Evolutionary conservation across 805 yeast species (phyloP), one percentile per base, ranked within the genome.

Genomic region (Teunomyces aglyptinius): DNA sequence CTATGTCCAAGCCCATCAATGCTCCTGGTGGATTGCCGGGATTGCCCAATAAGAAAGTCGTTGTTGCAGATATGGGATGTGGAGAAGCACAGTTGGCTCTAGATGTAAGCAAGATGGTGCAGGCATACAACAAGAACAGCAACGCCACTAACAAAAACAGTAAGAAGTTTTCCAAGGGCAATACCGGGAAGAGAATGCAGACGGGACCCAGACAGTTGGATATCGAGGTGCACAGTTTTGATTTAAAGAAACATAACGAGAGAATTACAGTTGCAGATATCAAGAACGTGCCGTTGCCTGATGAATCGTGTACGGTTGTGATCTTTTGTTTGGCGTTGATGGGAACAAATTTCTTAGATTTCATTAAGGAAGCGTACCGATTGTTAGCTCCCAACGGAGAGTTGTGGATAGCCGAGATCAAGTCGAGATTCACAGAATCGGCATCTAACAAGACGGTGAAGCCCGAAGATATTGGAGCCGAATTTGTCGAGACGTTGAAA

Each of bases 1-100:
- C 56, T 4, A 72, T 82, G 1, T 63, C 73, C 10, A 85, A 77
- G 58, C 83, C 85, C n/a, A 81, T 90, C 4, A 89, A 86, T 64
- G 96, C 97, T 0, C 98, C 98, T 3, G 98, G 98, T 53, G 98
- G 97, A 2, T 75, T 91, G 46, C 97, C 97, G 1, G 95, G 94
- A 15, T 61, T 82, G 32, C 64, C 69, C n/a, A 67, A 67, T 41
- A 81, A 81, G 46, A 76, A 77, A 49, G 82, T 92, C 31, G 89
- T 86, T 3, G 78, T 94, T 49, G 97, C 98, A 0, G 99, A 94
- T 69, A 92, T 94, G 98, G 99, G 99, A 8, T 94, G 99, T 65
- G 99, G 99, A 46, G 99, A 94, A 66, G 99, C 98, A 0, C 86
- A 87, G 57, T 76, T 94, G 40, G 83, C 96, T 1, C 65, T 74